Conservation (phyloP, 129 eudicot genomes). For the Saussurea involucrata region DNA sequence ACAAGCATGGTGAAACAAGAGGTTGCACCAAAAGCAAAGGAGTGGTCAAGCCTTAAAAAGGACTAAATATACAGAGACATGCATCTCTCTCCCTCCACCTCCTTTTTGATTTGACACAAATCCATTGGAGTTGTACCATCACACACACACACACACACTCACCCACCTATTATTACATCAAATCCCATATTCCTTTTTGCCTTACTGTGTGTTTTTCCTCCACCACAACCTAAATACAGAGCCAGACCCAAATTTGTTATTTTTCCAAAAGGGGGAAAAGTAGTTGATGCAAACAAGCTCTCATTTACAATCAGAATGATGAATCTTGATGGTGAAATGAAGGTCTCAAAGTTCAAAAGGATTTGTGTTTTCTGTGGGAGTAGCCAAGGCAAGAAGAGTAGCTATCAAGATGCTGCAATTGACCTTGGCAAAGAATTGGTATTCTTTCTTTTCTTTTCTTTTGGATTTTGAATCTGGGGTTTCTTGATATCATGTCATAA, state of each 20-base stretch:
- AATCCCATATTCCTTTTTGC: conserved; percentile 20
- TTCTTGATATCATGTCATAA: conserved; percentile 2
- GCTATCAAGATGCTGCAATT: conserved; percentile 96
- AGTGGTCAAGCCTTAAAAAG: conserved; percentile 34
- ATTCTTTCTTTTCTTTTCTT: background rate
- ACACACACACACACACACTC: background rate
- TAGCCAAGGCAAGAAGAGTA: conserved; percentile 84
- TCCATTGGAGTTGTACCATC: conserved; percentile 24
- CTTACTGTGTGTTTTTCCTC: conserved; percentile 9
- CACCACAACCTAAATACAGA: background rate
- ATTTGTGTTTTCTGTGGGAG: conserved; percentile 99
- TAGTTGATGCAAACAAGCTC: conserved; percentile 16
- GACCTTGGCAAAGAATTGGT: conserved; percentile 96
- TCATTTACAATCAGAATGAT: conserved; percentile 11
- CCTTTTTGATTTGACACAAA: conserved; percentile 33
- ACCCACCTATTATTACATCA: conserved; percentile 14
- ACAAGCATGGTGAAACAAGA: conserved; percentile 25
- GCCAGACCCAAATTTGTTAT: conserved; percentile 1
- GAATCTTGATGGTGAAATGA: conserved; percentile 66
- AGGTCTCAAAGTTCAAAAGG: conserved; percentile 66
- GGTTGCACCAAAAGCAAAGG: conserved; percentile 20
- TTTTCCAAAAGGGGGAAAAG: conserved; percentile 9
- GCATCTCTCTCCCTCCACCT: conserved; percentile 13
- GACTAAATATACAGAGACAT: conserved; percentile 15
- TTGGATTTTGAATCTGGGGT: conserved; percentile 18